Base-by-base conservation (phyloP, 1,139 yeast species). In the Kluyveromyces marxianus region DNA sequence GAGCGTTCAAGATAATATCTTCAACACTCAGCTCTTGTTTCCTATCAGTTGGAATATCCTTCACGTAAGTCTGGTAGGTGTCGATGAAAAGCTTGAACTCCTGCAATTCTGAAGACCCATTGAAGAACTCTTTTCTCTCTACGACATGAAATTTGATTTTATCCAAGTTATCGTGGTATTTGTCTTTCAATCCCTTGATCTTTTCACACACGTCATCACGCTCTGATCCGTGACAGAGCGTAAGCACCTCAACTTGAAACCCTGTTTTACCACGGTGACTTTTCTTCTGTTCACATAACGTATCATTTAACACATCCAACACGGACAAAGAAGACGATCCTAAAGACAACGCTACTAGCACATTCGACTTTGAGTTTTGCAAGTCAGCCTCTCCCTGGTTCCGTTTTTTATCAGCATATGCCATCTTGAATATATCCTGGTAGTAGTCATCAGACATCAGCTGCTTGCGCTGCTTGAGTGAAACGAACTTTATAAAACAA, bases 381-480 rank as follows among this genome's bases (percentile, higher is more conserved):
- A 33, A 49, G 2, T 50, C 55, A 2, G 61, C 58, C 28, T 59
- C 59, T 37, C 53, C 58, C n/a, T 52, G 53, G 5, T 62, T 55
- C 14, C 56, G 54, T 5, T 74, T 45, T 30, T 54, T 57, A 42
- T 60, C 63, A 39, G 54, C 74, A 51, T 77, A 61, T 32, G 57
- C 45, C 0, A 64, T 65, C 48, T 63, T 64, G 47, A 66, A 86
- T 56, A 79, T 76, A 29, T 83, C 89, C 58, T 85, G 84, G 66
- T 76, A 87, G 46, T 72, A 76, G 28, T 84, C 90, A 53, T 74
- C 75, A 36, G 69, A 70, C 84, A 88, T 79, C 87, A 90, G 80
- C 58, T 75, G 83, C 59, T 83, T 84, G 51, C 96, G 72, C 63
- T 86, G 90, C 60, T 88, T 89, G 28, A 88, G 82, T 50, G 84